A percentile compares a stretch with the other conserved stretches of the same genome.
Conservation (phyloP, 768 basidiomycete species). For the Dioszegia aurantiaca region DNA sequence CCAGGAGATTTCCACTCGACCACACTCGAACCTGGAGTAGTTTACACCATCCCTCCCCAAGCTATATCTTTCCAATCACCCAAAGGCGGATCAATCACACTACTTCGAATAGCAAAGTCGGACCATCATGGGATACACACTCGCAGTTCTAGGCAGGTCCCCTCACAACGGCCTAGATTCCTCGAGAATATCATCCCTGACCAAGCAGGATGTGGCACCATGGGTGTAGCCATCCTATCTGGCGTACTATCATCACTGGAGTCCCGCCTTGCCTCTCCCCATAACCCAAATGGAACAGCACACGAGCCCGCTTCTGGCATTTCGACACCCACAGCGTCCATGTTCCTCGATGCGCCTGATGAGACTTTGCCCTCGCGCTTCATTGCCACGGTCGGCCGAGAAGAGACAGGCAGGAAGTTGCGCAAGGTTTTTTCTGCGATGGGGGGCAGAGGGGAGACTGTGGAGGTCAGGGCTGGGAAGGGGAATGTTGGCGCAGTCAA, state of each 20-base stretch:
- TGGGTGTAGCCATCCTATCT: conserved; percentile 93
- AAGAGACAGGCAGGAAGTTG: conserved; percentile 70
- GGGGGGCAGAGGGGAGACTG: conserved; percentile 62
- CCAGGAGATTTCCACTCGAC: background rate
- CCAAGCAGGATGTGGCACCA: conserved; percentile 86
- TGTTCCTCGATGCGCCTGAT: conserved; percentile 55
- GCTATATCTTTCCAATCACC: too few species aligned
- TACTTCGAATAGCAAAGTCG: too few species aligned
- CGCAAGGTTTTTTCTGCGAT: conserved; percentile 61
- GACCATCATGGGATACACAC: conserved; percentile 97
- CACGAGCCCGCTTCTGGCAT: conserved; percentile 58
- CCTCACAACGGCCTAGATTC: conserved; percentile 3
- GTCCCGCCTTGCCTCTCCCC: conserved; percentile 57
- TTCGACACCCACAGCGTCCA: conserved; percentile 61
- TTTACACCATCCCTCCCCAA: too few species aligned
- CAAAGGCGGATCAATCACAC: too few species aligned
- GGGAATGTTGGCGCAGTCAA: conserved; percentile 68
- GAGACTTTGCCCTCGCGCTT: conserved; percentile 69
- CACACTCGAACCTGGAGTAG: too few species aligned
- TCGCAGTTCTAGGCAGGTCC: conserved; percentile 72
- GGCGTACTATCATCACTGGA: conserved; percentile 84
- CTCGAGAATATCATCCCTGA: conserved; percentile 23
- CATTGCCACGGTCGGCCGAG: conserved; percentile 79
- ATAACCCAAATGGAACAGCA: conserved; percentile 42
- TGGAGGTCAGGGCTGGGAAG: conserved; percentile 65